A percentile compares a stretch with the other conserved stretches of the same genome.
phyloP scores from a whole-genome alignment of 2,329 filamentous ascomycete species.

The Calonectria pseudoreteaudii region DNA sequence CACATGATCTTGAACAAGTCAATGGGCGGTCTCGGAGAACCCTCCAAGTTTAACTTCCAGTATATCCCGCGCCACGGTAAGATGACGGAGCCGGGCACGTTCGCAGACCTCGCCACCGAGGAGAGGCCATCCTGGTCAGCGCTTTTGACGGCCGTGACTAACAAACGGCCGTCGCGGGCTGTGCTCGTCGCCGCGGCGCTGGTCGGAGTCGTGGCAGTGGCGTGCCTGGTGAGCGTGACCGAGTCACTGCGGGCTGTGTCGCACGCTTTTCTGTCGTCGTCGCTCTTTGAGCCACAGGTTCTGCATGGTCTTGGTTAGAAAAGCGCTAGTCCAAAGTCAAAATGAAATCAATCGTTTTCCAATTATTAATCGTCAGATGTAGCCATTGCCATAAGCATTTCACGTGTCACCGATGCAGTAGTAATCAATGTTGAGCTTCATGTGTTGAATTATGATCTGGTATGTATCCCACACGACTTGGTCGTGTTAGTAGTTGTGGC shows the following conservation, averaged over 20 bases:
- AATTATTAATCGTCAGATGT: not conserved
- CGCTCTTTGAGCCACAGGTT: constrained; percentile 33
- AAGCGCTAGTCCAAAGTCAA: not conserved
- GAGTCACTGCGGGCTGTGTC: constrained; percentile 30
- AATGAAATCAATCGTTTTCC: not conserved
- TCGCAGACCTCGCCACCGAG: constrained; percentile 2
- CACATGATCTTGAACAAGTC: constrained; percentile 73
- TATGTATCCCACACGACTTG: not conserved
- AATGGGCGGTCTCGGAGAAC: constrained; percentile 69
- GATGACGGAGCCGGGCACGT: constrained; percentile 48
- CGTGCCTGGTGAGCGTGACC: constrained; percentile 32
- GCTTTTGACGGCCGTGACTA: constrained; percentile 4
- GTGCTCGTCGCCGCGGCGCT: constrained; percentile 32
- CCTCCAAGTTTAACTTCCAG: constrained; percentile 77
- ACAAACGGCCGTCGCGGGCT: constrained; percentile 25
- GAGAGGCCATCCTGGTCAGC: constrained; percentile 11
- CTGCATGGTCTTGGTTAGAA: constrained; percentile 32
- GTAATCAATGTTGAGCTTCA: not conserved
- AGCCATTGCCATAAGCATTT: not conserved
- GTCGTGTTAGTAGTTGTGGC: not conserved
- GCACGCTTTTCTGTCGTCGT: constrained; percentile 33
- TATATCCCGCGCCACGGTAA: constrained; percentile 66
- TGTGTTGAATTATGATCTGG: not conserved
- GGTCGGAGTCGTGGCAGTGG: constrained; percentile 28
- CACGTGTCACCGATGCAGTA: not conserved